Conservation (phyloP, 78 protist genomes). For the Tieghemostelium lacteum region DNA sequence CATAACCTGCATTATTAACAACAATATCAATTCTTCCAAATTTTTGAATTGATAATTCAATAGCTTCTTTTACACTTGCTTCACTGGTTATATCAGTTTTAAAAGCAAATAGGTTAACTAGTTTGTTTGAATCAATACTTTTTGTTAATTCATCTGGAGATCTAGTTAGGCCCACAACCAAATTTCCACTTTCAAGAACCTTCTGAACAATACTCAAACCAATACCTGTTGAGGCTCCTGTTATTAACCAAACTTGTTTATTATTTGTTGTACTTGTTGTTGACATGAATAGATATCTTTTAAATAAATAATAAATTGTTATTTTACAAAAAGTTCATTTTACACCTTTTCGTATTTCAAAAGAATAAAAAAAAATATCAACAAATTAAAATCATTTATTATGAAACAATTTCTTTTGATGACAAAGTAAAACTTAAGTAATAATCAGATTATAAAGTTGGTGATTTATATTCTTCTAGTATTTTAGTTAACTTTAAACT, state of each 20-base stretch:
- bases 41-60: neutral
- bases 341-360: too few species aligned
- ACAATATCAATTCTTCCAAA: conserved; percentile 23
- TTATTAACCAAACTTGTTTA: conserved; percentile 24
- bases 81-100: neutral
- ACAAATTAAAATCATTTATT: too few species aligned
- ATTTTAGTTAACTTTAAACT: too few species aligned
- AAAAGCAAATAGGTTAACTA: neutral
- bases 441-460: too few species aligned
- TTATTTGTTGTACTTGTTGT: conserved; percentile 1
- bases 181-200: conserved; percentile 14
- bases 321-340: too few species aligned
- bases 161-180: conserved; percentile 27
- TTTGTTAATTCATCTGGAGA: neutral
- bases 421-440: too few species aligned
- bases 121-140: neutral
- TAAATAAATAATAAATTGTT: too few species aligned
- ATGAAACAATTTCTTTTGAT: too few species aligned
- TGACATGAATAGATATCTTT: too few species aligned
- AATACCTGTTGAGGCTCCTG: conserved; percentile 34
- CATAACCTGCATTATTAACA: conserved; percentile 3
- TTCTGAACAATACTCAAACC: conserved; percentile 8
- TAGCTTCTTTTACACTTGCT: neutral
- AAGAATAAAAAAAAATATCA: too few species aligned
- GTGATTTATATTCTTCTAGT: too few species aligned